phyloP scores from a whole-genome alignment of 2,329 filamentous ascomycete species.

The Bertia moriformis region DNA sequence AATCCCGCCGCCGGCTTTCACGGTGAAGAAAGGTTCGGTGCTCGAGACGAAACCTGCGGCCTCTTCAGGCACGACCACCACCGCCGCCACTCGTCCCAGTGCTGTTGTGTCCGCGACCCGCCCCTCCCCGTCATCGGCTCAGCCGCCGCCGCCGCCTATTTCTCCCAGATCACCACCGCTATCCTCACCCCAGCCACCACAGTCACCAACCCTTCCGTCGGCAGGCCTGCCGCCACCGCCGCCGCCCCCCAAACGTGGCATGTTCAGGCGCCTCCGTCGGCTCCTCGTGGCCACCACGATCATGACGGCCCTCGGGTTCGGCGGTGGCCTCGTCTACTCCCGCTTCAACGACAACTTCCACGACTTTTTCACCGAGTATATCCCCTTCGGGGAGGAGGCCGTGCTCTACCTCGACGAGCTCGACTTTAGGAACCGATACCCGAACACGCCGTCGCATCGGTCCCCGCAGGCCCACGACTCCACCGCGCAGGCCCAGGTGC shows the following conservation, averaged over 20 bases:
- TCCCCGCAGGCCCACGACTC: constrained; percentile 26
- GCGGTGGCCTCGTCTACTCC: constrained; percentile 80
- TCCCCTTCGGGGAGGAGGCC: constrained; percentile 85
- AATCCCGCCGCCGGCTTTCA: no score
- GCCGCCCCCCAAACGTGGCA: constrained; percentile 41
- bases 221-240: constrained; percentile 20
- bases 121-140: constrained; percentile 19
- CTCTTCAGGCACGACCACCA: constrained; percentile 15
- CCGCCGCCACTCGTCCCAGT: constrained; percentile 28
- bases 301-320: constrained; percentile 66
- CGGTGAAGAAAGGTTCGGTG: no score
- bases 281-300: constrained; percentile 65
- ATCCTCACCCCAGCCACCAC: no score
- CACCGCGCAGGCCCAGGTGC: constrained; percentile 57
- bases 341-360: constrained; percentile 95
- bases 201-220: constrained; percentile 17
- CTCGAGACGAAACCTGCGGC: no score
- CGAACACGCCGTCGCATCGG: constrained; percentile 25
- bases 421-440: constrained; percentile 80
- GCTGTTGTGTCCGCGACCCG: constrained; percentile 29
- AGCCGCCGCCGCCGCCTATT: constrained; percentile 18
- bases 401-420: constrained; percentile 92
- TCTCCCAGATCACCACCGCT: constrained; percentile 11
- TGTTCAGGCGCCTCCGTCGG: constrained; percentile 60
- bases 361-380: constrained; percentile 95